These are phyloP conservation scores for Hyparrhenia diplandra DNA, from an alignment of 176 grass and related monocot genomes.

Conservation along the genomic window DNA sequence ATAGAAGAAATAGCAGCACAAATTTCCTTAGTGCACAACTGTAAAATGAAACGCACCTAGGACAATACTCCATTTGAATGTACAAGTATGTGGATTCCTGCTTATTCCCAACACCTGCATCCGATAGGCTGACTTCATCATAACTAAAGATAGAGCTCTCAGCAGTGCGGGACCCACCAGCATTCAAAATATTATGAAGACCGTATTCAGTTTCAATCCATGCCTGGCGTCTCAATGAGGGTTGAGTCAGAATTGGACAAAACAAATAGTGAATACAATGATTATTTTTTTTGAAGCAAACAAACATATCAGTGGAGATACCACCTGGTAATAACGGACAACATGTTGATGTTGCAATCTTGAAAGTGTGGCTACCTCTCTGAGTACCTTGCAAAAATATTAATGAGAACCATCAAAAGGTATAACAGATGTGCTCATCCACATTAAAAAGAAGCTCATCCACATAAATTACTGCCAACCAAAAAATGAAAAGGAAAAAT, in stretches of 20 bases:
- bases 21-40: background rate
- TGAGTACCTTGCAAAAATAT: conserved; percentile 67
- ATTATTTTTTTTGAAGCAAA: background rate
- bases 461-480: no score
- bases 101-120: conserved; percentile 60
- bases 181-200: conserved; percentile 52
- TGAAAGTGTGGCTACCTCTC: conserved; percentile 95
- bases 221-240: conserved; percentile 54
- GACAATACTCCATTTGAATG: conserved; percentile 99
- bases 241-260: conserved; percentile 12
- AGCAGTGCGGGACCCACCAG: conserved; percentile 48
- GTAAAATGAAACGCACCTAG: conserved; percentile 40
- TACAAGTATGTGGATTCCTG: conserved; percentile 91
- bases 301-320: conserved; percentile 19
- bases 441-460: background rate
- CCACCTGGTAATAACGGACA: conserved; percentile 96
- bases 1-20: background rate
- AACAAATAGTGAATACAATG: conserved; percentile 22
- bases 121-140: conserved; percentile 51
- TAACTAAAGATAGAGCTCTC: conserved; percentile 68
- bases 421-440: conserved; percentile 25
- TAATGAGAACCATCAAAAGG: conserved; percentile 43
- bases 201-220: conserved; percentile 97
- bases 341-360: conserved; percentile 95
- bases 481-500: no score